phyloP scores from a whole-genome alignment of 257 asterid species.

The Vinca minor region DNA sequence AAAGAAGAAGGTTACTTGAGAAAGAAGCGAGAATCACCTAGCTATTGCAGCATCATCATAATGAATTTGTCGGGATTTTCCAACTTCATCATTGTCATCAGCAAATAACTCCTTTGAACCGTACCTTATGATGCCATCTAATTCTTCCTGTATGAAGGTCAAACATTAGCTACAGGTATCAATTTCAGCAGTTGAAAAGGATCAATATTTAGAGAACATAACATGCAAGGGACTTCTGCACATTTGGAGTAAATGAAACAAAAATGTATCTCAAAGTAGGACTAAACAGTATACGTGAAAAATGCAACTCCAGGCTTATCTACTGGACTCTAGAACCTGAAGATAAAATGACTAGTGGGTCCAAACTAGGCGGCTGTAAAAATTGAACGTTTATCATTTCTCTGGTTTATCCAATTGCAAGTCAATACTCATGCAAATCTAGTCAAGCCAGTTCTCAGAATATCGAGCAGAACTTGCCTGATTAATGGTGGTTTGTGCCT shows the following conservation, averaged over 20 bases:
- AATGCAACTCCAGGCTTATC: neutral
- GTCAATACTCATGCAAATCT: neutral
- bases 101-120: constrained; percentile 95
- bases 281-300: neutral
- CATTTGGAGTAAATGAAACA: neutral
- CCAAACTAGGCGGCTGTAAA: neutral
- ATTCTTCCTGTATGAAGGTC: constrained; percentile 64
- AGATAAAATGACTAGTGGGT: neutral
- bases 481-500: constrained; percentile 80
- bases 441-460: neutral
- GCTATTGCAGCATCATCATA: constrained; percentile 94
- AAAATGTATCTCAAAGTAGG: neutral
- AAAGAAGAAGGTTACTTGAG: constrained; percentile 6
- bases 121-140: constrained; percentile 89
- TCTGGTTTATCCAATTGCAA: neutral
- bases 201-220: neutral
- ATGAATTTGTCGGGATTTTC: constrained; percentile 90
- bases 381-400: neutral
- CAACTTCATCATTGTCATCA: constrained; percentile 85
- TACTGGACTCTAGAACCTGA: neutral
- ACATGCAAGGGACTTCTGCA: neutral
- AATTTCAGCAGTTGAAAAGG: neutral
- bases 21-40: constrained; percentile 40
- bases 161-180: neutral
- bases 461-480: constrained; percentile 43